These are phyloP conservation scores for Cymbopogon citratus DNA, from an alignment of 176 grass and related monocot species.

Conservation along the genomic window DNA sequence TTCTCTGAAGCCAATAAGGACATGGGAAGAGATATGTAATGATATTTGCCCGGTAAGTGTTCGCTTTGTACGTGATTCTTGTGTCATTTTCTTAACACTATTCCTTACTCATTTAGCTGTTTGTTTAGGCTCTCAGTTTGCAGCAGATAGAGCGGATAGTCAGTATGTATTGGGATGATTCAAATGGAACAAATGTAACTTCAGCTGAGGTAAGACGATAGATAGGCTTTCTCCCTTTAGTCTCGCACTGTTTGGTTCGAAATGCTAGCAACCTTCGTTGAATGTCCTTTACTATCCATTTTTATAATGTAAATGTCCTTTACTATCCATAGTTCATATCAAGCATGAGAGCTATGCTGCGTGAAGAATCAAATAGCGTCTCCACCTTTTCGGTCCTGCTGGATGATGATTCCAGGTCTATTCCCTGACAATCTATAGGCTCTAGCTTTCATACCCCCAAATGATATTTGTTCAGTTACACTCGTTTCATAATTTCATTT, in stretches of 20 bases:
- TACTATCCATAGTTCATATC: constrained; percentile 44
- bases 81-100: background rate
- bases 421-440: background rate
- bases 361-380: constrained; percentile 59
- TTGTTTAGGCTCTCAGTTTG: constrained; percentile 65
- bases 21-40: constrained; percentile 67
- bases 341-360: constrained; percentile 56
- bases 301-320: no score
- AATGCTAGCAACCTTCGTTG: background rate
- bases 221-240: background rate
- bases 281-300: background rate
- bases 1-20: constrained; percentile 67
- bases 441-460: background rate
- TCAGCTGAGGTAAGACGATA: constrained; percentile 52
- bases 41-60: constrained; percentile 64
- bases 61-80: constrained; percentile 6
- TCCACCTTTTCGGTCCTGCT: constrained; percentile 49
- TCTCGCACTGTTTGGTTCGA: background rate
- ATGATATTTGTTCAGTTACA: background rate
- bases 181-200: constrained; percentile 60
- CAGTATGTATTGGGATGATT: constrained; percentile 85
- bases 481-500: background rate
- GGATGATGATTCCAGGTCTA: constrained; percentile 82
- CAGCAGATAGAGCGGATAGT: constrained; percentile 80
- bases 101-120: constrained; percentile 9